Conservation (phyloP, 106 monocot genomes). For the Dioscorea zingiberensis region DNA sequence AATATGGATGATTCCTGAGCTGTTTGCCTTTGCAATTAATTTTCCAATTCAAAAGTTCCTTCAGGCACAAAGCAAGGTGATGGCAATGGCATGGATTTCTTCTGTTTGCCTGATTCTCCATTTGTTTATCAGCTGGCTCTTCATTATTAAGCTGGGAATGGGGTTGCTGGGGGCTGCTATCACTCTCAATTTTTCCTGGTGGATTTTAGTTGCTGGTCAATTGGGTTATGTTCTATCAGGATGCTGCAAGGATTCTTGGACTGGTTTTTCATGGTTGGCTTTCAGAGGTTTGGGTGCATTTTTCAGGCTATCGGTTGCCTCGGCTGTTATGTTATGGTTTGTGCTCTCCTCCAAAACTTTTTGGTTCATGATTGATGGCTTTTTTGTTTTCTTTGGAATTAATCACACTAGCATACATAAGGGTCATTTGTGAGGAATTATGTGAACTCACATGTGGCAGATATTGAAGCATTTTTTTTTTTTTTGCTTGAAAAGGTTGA, state of each 20-base stretch:
- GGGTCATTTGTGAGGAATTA: too few species aligned
- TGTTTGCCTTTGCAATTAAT: slow-evolving; percentile 27
- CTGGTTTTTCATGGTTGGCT: slow-evolving; percentile 35
- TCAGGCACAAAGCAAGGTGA: slow-evolving; percentile 39
- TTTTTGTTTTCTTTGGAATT: too few species aligned
- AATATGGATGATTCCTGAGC: slow-evolving; percentile 36
- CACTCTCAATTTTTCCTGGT: slow-evolving; percentile 36
- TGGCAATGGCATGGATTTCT: slow-evolving; percentile 32
- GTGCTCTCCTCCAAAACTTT: slow-evolving; percentile 2
- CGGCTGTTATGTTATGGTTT: slow-evolving; percentile 48
- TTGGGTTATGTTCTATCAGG: slow-evolving; percentile 19
- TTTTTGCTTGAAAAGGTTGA: too few species aligned
- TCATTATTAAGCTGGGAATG: slow-evolving; percentile 27
- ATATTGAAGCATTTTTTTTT: too few species aligned
- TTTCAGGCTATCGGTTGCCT: slow-evolving; percentile 26
- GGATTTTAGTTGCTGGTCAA: slow-evolving; percentile 20
- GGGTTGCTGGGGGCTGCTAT: slow-evolving; percentile 34
- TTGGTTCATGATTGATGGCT: not conserved
- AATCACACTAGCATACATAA: too few species aligned
- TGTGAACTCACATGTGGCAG: too few species aligned
- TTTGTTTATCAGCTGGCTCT: slow-evolving; percentile 32
- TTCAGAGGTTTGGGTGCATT: slow-evolving; percentile 23
- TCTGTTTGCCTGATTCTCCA: slow-evolving; percentile 25
- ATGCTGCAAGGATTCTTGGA: slow-evolving; percentile 34
- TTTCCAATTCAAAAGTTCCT: slow-evolving; percentile 40